Evolutionary conservation across 2,329 filamentous ascomycete genomes (phyloP).

Genomic region (Ceratocystis albifundus): DNA sequence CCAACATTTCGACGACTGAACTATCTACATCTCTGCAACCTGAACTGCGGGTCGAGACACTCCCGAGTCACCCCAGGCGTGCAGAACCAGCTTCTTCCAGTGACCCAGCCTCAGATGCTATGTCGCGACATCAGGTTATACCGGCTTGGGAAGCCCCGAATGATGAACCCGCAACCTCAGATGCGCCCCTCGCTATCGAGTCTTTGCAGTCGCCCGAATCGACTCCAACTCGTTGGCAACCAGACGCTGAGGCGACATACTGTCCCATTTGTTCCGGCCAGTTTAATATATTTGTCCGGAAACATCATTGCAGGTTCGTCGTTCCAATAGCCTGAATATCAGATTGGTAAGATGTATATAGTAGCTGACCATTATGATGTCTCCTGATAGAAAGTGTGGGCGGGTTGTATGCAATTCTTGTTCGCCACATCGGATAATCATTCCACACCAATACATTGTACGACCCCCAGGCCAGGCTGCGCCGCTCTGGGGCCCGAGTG

Average conservation of each 20-base stretch:
- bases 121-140: conserved; percentile 8
- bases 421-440: conserved; percentile 89
- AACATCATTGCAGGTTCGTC: conserved; percentile 77
- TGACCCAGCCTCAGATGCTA: conserved; percentile 1
- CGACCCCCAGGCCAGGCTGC: conserved; percentile 47
- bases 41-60: background rate
- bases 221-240: conserved; percentile 70
- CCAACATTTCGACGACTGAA: background rate
- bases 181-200: background rate
- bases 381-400: conserved; percentile 61
- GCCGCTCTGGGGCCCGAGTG: conserved; percentile 14
- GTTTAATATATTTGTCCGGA: conserved; percentile 77
- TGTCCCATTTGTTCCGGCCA: conserved; percentile 74
- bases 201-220: conserved; percentile 32
- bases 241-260: conserved; percentile 66
- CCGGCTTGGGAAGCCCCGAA: conserved; percentile 11
- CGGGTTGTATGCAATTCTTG: conserved; percentile 81
- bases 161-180: conserved; percentile 7
- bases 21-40: conserved; percentile 25
- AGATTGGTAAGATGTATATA: no score
- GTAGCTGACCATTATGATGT: conserved; percentile 14
- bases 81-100: background rate
- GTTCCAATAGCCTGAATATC: background rate
- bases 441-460: conserved; percentile 86
- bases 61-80: background rate